Percentiles rank a stretch among this genome's conserved stretches.
phyloP scores from a whole-genome alignment of 148 eudicot species.

The Camellia sinensis region DNA sequence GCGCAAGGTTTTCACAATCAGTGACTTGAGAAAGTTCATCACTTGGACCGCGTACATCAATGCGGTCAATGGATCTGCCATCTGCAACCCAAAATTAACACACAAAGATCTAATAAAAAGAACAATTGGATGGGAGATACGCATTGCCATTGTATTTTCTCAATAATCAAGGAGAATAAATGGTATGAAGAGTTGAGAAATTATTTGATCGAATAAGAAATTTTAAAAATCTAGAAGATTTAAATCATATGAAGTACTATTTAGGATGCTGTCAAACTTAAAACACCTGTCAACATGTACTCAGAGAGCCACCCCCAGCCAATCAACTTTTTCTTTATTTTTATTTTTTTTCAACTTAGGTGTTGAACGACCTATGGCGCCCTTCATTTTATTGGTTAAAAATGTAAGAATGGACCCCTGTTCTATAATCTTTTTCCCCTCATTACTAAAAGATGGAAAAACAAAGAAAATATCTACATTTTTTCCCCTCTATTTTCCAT shows the following conservation, averaged over 20 bases:
- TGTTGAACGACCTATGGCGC: background rate
- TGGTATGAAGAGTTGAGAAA: background rate
- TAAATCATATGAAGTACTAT: background rate
- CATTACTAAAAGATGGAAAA: too few relatives aligned
- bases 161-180: background rate
- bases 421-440: too few relatives aligned
- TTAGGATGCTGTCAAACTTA: background rate
- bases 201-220: background rate
- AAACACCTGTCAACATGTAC: too few relatives aligned
- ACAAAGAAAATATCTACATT: too few relatives aligned
- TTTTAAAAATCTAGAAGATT: background rate
- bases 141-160: background rate
- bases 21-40: slow-evolving; percentile 94
- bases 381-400: background rate
- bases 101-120: background rate
- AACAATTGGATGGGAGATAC: background rate
- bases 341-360: background rate
- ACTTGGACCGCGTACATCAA: slow-evolving; percentile 91
- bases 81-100: slow-evolving; percentile 39
- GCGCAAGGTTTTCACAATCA: slow-evolving; percentile 60
- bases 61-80: slow-evolving; percentile 93
- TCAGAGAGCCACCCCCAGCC: too few relatives aligned
- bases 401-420: background rate
- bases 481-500: background rate
- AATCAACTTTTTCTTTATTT: background rate